These are phyloP conservation scores for Saccharomyces kudriavzevii DNA, from an alignment of 805 yeast species.

Conservation along the genomic window DNA sequence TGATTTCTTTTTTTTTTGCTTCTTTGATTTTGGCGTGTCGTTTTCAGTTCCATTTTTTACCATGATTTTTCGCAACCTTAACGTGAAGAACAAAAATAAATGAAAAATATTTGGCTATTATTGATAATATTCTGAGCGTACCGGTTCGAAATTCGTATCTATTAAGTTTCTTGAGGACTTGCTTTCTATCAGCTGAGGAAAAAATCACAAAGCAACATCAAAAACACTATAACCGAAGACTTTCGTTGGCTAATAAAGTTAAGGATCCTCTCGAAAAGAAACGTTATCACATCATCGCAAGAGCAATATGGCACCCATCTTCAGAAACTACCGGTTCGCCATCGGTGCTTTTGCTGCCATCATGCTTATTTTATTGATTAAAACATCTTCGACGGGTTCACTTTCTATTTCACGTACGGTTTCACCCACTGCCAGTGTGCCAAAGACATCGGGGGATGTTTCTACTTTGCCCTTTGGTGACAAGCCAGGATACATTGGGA, in stretches of 20 bases:
- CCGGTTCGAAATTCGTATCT: not conserved
- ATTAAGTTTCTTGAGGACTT: not conserved
- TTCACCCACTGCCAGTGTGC: conserved; percentile 11
- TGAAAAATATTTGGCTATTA: not conserved
- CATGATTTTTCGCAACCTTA: not conserved
- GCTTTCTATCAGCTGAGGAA: not conserved
- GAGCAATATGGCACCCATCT: conserved; percentile 30
- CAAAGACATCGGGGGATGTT: conserved; percentile 13
- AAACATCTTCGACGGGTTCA: conserved; percentile 32
- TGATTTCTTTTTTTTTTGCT: not conserved
- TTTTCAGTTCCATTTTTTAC: not conserved
- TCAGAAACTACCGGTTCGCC: conserved; percentile 42
- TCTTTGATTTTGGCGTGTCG: not conserved
- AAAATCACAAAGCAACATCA: not conserved
- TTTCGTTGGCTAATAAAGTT: not conserved
- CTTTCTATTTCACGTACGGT: conserved; percentile 11
- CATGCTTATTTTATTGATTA: conserved; percentile 42
- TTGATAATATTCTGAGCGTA: not conserved
- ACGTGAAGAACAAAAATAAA: not conserved
- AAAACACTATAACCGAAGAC: not conserved
- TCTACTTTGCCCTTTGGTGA: conserved; percentile 15
- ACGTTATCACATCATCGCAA: not conserved
- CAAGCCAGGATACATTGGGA: conserved; percentile 22
- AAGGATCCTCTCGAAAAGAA: not conserved
- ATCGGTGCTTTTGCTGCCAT: conserved; percentile 45